Base-by-base conservation (phyloP, 1,284 basidiomycete genomes). In the Trichosporon coremiiforme region DNA sequence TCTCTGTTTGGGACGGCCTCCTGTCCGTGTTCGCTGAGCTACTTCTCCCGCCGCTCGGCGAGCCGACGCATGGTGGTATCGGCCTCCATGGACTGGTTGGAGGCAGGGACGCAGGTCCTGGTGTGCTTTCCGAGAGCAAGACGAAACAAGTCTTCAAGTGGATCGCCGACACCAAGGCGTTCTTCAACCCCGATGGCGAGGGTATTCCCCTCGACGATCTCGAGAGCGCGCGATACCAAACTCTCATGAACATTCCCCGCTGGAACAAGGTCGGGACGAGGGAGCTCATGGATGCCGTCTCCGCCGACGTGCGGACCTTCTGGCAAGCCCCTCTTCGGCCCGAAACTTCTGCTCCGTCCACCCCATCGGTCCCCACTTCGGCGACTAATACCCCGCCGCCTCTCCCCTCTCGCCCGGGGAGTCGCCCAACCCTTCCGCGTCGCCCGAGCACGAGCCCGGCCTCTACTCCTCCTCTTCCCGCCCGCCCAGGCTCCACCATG, bases 71-170 rank as follows among this genome's bases (percentile, higher is more conserved):
- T 53, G 68, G 69, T 2, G 60, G 60, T 8, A 45, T 65, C 1
- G 35, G 69, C 8, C 31, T 62, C 8, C 57, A 33, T 17, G 57
- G 57, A 9, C 31, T 62, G 29, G 57, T 53, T 7, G 50, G 50
- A 7, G 5, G 50, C 15, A 38, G 36, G 13, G 57, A 62, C 15
- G 31, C 15, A 17, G 57, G 57, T 17, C 57, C 57, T 17, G 29
- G 57, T 29, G 20, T 69, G 3, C 74, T 77, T 0, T 66, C 73
- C 0, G 64, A 75, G 0, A 73, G 67, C 20, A 80, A 84, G 68
- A 70, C 79, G 20, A 80, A 81, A 67, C 72, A 83, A 31, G 77
- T 84, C 12, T 83, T 82, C 79, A 82, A 82, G 68, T 83, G 81
- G 82, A 74, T 83, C 4, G 76, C 80, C 69, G 62, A 80, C 20